Evolutionary conservation across 768 basidiomycete species (phyloP).

Genomic region (Neoboletus subvelutipes): DNA sequence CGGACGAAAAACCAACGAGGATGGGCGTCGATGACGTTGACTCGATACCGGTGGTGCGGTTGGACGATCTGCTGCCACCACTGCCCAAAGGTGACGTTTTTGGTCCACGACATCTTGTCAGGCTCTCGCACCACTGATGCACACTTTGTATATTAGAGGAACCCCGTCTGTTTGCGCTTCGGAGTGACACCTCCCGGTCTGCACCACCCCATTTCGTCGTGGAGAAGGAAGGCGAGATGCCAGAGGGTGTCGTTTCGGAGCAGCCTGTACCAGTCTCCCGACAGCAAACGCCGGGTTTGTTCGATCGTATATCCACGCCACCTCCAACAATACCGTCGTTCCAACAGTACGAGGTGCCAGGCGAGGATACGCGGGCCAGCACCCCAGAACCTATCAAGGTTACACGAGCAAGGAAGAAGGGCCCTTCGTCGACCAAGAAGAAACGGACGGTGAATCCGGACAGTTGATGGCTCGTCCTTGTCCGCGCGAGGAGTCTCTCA

Average conservation of each 20-base stretch:
- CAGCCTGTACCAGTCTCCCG: conserved; percentile 27
- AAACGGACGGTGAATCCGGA: conserved; percentile 51
- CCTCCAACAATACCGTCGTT: conserved; percentile 41
- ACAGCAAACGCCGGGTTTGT: conserved; percentile 24
- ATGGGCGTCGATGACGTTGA: conserved; percentile 64
- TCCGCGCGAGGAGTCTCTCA: not conserved
- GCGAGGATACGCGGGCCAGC: conserved; percentile 47
- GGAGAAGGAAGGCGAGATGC: conserved; percentile 86
- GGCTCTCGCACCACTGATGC: conserved; percentile 22
- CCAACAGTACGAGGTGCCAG: conserved; percentile 53
- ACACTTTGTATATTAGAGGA: conserved; percentile 24
- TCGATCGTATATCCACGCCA: conserved; percentile 36
- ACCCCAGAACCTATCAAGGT: conserved; percentile 76
- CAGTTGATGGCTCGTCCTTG: conserved; percentile 2
- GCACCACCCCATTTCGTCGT: conserved; percentile 55
- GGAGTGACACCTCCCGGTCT: conserved; percentile 39
- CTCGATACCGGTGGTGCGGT: conserved; percentile 83
- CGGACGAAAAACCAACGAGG: conserved; percentile 54
- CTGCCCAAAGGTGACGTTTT: conserved; percentile 31
- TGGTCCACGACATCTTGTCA: not conserved
- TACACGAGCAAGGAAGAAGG: conserved; percentile 66
- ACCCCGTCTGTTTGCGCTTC: conserved; percentile 46
- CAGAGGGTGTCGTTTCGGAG: conserved; percentile 46
- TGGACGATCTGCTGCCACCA: conserved; percentile 70
- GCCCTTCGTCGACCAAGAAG: conserved; percentile 52